phyloP scores from a whole-genome alignment of 768 basidiomycete species.

The Agrocybe praecox region DNA sequence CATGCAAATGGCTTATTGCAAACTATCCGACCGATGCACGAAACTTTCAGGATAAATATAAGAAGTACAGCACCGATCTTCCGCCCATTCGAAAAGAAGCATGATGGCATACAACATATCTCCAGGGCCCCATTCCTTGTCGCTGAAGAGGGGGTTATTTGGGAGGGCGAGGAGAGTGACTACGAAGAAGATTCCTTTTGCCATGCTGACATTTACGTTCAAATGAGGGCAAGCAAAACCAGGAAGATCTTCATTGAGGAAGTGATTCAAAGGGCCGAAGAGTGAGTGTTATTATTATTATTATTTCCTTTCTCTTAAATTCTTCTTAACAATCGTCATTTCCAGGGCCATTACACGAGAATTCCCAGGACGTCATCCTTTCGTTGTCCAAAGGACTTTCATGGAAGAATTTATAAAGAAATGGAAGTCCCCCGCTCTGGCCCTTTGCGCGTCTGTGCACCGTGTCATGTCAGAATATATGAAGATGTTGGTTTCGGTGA shows the following conservation, averaged over 20 bases:
- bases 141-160: constrained; percentile 22
- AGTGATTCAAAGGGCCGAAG: not conserved
- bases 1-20: constrained; percentile 56
- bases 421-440: constrained; percentile 53
- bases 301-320: not conserved
- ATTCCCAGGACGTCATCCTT: constrained; percentile 67
- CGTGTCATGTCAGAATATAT: constrained; percentile 39
- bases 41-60: constrained; percentile 48
- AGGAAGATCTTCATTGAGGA: not conserved
- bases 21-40: constrained; percentile 48
- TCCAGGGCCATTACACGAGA: constrained; percentile 70
- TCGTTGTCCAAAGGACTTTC: constrained; percentile 54
- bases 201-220: not conserved
- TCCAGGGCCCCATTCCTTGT: constrained; percentile 17
- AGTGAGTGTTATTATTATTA: not conserved
- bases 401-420: constrained; percentile 45
- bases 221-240: not conserved
- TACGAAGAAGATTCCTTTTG: not conserved
- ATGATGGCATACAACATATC: constrained; percentile 12
- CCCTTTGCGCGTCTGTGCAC: constrained; percentile 45
- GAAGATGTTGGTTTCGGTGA: constrained; percentile 40
- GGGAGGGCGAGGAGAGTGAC: constrained; percentile 13
- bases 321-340: not conserved
- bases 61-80: constrained; percentile 59
- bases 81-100: constrained; percentile 40